Evolutionary conservation across 768 basidiomycete species (phyloP).

Genomic region (Pleurotus pulmonarius): DNA sequence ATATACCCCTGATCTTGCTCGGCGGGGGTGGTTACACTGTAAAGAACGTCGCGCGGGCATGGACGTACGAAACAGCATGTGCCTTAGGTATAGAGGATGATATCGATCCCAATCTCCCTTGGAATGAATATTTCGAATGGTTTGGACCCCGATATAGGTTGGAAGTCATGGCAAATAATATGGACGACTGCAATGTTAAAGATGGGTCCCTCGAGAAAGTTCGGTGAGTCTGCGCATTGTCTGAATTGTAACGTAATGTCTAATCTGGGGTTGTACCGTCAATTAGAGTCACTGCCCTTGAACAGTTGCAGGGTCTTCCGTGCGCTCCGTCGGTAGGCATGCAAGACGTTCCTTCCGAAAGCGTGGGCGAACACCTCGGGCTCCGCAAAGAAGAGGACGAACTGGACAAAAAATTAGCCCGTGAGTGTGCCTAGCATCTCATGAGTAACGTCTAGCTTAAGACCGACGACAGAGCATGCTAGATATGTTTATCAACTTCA

Average conservation of each 20-base stretch:
- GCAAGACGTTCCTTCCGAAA: slow-evolving; percentile 77
- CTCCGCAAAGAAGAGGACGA: slow-evolving; percentile 56
- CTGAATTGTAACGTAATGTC: neutral
- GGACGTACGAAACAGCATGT: slow-evolving; percentile 98
- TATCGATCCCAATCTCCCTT: slow-evolving; percentile 76
- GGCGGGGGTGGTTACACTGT: slow-evolving; percentile 99
- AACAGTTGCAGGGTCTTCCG: slow-evolving; percentile 40
- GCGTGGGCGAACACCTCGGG: slow-evolving; percentile 59
- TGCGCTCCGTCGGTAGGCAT: slow-evolving; percentile 83
- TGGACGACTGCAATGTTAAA: slow-evolving; percentile 87
- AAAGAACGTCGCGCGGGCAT: slow-evolving; percentile 93
- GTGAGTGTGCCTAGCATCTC: slow-evolving; percentile 35
- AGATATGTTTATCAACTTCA: slow-evolving; percentile 62
- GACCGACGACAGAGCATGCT: slow-evolving; percentile 48
- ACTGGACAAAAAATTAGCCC: slow-evolving; percentile 66
- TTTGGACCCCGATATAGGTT: slow-evolving; percentile 93
- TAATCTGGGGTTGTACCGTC: neutral
- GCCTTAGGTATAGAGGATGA: slow-evolving; percentile 82
- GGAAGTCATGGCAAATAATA: slow-evolving; percentile 88
- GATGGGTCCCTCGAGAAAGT: slow-evolving; percentile 80
- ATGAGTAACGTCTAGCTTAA: neutral
- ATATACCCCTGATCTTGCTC: slow-evolving; percentile 87
- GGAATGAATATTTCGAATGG: slow-evolving; percentile 94
- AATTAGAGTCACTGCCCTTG: slow-evolving; percentile 31
- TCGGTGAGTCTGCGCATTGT: slow-evolving; percentile 44